These are phyloP conservation scores for Solanum pennellii DNA, from an alignment of 257 asterid species.

Conservation along the genomic window DNA sequence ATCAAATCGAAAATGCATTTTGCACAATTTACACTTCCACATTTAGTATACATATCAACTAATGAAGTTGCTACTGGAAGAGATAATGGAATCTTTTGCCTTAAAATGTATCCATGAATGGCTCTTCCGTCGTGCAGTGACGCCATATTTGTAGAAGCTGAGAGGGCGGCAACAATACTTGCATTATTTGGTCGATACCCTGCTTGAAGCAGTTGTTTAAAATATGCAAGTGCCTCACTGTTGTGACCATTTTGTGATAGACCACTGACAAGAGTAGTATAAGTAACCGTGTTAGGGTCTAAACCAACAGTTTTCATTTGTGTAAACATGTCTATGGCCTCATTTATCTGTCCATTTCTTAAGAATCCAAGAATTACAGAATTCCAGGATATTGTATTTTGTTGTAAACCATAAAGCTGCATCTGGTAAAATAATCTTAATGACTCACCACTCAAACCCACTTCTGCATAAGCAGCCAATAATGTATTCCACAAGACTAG, in stretches of 20 bases:
- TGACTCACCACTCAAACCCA: constrained; percentile 15
- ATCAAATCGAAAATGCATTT: background rate
- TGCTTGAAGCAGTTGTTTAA: constrained; percentile 10
- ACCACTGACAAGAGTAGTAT: constrained; percentile 18
- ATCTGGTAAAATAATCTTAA: constrained; percentile 15
- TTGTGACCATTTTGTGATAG: constrained; percentile 7
- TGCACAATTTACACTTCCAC: constrained; percentile 11
- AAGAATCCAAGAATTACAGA: constrained; percentile 16
- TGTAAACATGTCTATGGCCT: constrained; percentile 12
- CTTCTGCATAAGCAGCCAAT: constrained; percentile 17
- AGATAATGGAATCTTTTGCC: constrained; percentile 5
- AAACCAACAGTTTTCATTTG: constrained; percentile 10
- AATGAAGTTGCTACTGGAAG: constrained; percentile 13
- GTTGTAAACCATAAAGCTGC: constrained; percentile 13
- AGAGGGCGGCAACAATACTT: constrained; percentile 12
- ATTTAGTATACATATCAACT: constrained; percentile 20
- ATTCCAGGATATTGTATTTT: constrained; percentile 18
- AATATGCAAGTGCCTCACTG: constrained; percentile 6
- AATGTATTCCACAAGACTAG: constrained; percentile 19
- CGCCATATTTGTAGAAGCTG: constrained; percentile 12
- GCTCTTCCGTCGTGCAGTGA: constrained; percentile 13
- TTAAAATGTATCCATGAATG: constrained; percentile 8
- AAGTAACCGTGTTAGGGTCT: constrained; percentile 12
- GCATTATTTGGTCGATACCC: constrained; percentile 9
- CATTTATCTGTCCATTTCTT: constrained; percentile 13